These are phyloP conservation scores for Stagonosporopsis rhizophila DNA, from an alignment of 2,329 filamentous ascomycete species.

Conservation along the genomic window DNA sequence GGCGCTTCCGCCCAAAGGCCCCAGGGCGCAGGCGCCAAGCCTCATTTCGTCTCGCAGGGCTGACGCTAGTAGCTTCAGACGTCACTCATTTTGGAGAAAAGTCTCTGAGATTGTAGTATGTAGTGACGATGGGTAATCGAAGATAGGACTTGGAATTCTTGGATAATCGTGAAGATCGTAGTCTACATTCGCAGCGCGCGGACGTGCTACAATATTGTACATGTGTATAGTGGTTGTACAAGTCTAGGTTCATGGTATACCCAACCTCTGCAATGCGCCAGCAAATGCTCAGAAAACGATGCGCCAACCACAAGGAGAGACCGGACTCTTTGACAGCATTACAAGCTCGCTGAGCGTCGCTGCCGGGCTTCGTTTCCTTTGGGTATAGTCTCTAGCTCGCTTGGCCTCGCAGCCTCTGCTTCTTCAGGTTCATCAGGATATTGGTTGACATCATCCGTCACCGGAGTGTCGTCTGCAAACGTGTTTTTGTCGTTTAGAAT, in stretches of 20 bases:
- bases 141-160: background rate
- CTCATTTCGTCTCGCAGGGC: constrained; percentile 27
- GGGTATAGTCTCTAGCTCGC: background rate
- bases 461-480: constrained; percentile 4
- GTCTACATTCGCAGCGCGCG: background rate
- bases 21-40: no score
- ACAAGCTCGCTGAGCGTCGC: background rate
- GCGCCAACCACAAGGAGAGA: background rate
- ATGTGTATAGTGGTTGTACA: constrained; percentile 15
- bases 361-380: background rate
- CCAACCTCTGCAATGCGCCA: constrained; percentile 8
- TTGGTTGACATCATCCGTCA: constrained; percentile 23
- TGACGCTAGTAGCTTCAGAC: constrained; percentile 23
- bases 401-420: background rate
- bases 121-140: background rate
- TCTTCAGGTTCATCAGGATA: constrained; percentile 29
- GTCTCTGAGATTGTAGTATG: background rate
- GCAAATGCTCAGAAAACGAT: constrained; percentile 7
- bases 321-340: background rate
- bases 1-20: constrained; percentile 19
- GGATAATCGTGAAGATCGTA: background rate
- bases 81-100: constrained; percentile 2
- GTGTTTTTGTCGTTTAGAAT: constrained; percentile 26
- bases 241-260: constrained; percentile 3
- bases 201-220: background rate